phyloP scores from a whole-genome alignment of 495 filamentous ascomycete genomes.

The Neurospora sp. region DNA sequence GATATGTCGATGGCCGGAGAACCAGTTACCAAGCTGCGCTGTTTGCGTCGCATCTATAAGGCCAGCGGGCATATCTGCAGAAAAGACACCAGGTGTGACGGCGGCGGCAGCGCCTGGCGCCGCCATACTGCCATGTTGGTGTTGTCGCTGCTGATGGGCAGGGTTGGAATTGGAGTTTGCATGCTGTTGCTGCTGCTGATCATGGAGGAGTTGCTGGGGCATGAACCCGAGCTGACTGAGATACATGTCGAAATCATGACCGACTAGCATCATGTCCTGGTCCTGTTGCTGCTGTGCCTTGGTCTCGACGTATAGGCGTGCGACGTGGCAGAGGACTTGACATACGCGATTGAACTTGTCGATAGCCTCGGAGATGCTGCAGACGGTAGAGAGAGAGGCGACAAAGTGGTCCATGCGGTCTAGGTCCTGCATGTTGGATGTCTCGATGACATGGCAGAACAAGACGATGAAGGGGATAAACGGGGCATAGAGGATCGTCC shows the following conservation, averaged over 20 bases:
- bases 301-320: constrained; percentile 51
- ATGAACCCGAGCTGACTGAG: constrained; percentile 54
- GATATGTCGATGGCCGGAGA: constrained; percentile 56
- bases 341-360: constrained; percentile 50
- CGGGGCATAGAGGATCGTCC: constrained; percentile 54
- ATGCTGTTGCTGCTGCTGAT: not conserved
- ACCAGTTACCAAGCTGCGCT: constrained; percentile 54
- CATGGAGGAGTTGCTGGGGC: constrained; percentile 20
- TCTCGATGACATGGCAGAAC: constrained; percentile 58
- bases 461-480: constrained; percentile 62
- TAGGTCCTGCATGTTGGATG: constrained; percentile 37
- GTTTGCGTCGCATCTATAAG: constrained; percentile 22
- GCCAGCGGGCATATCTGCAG: not conserved
- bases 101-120: not conserved
- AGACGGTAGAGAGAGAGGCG: constrained; percentile 41
- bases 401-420: constrained; percentile 46
- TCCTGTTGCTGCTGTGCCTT: constrained; percentile 39
- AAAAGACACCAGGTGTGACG: not conserved
- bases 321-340: constrained; percentile 51
- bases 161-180: not conserved
- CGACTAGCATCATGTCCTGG: constrained; percentile 37
- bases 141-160: not conserved
- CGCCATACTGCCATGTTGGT: not conserved
- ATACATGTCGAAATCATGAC: constrained; percentile 55
- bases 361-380: constrained; percentile 44